Base-by-base conservation (phyloP, 2,329 filamentous ascomycete genomes). In the Leptoxyphium fumago region DNA sequence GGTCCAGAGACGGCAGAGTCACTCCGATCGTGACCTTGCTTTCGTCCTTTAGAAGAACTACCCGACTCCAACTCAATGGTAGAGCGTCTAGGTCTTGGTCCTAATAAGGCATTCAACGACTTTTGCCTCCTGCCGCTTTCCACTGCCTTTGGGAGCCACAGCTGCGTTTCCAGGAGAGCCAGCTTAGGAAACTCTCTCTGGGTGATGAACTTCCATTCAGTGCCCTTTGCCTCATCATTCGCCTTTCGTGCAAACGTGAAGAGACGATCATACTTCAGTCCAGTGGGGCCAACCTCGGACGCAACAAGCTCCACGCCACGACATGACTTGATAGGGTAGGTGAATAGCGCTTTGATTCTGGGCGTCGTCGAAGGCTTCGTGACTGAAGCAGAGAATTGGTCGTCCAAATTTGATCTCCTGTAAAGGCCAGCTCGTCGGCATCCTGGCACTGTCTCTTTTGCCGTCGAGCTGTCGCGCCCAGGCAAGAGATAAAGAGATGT, bases 271-370 rank as follows among this genome's bases (percentile, higher is more conserved):
- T 82, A 83, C 58, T 81, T 74, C 45, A 94, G 44, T 2, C 87
- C 86, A 2, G 75, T 76, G 5, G 75, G 67, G 39, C 84, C 64
- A 13, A 91, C 71, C 43, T 75, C 73, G 47, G 75, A 75, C 48
- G 71, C 66, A 42, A 74, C 65, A 40, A 94, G 63, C 63, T 91
- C 84, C 44, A 94, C 77, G 26, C 82, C 83, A 45, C 68, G 70
- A 60, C 86, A 94, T 45, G 82, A 85, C 65, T 93, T 89, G 60
- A 94, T 66, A 1, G 88, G 87, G 61, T 91, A 89, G 47, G 87
- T 73, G 65, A 79, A 80, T 42, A 94, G 68, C 44, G 82, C 83
- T 60, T 85, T 80, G 40, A 82, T 65, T 30, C 62, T 63, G 62
- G 69, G 71, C 51, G 50, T 2, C 5, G 21, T 26, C 21, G 21